Percentiles rank a stretch among this genome's conserved stretches.
phyloP scores from a whole-genome alignment of 1,284 basidiomycete species.

The Neonothopanus nambi region DNA sequence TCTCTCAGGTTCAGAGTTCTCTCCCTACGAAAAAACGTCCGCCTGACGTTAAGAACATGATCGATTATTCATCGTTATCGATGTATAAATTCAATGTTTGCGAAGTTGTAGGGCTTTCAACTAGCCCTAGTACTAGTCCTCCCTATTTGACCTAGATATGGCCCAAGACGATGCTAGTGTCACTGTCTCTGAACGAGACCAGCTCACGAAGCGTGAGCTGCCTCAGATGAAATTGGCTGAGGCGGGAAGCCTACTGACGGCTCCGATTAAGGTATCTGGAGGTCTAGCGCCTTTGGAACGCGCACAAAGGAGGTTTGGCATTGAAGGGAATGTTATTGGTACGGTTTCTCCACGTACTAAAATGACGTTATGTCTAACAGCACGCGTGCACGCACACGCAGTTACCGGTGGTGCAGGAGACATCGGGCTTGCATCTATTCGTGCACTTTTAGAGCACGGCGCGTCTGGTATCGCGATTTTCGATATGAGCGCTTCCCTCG shows the following conservation, averaged over 20 bases:
- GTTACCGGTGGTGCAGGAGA: constrained; percentile 44
- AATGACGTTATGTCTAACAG: background rate
- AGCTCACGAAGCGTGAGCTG: constrained; percentile 19
- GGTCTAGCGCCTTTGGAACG: constrained; percentile 27
- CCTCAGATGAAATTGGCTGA: constrained; percentile 35
- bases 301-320: constrained; percentile 34
- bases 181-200: constrained; percentile 18
- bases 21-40: too few species aligned
- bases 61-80: too few species aligned
- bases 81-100: too few species aligned
- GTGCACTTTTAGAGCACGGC: constrained; percentile 44
- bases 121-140: too few species aligned
- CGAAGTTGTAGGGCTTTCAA: too few species aligned
- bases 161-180: constrained; percentile 1
- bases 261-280: constrained; percentile 24
- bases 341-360: constrained; percentile 11
- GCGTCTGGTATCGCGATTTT: constrained; percentile 39
- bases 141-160: background rate
- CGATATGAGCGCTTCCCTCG: constrained; percentile 30
- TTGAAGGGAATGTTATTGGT: constrained; percentile 43
- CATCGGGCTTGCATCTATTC: constrained; percentile 35
- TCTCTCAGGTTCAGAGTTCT: too few species aligned
- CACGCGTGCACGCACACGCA: constrained; percentile 17
- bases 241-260: constrained; percentile 36
- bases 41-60: too few species aligned